Evolutionary conservation across 2,329 filamentous ascomycete species (phyloP).

Genomic region (Pseudocercospora crystallina): DNA sequence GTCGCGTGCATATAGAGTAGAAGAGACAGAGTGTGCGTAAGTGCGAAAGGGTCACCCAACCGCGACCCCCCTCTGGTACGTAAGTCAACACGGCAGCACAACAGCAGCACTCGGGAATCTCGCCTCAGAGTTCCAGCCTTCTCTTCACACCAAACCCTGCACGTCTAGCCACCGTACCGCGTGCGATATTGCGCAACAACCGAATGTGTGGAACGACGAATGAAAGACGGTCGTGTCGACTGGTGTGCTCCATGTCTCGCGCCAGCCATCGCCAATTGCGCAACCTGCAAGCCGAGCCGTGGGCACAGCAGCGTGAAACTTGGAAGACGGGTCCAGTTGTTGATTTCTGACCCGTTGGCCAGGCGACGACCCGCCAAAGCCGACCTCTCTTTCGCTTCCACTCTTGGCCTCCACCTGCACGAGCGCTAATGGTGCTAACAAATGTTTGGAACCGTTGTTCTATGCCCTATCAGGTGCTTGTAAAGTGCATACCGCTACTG

Average conservation of each 20-base stretch:
- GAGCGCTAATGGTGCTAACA: too few species aligned
- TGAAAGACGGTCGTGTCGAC: neutral
- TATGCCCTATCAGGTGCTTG: too few species aligned
- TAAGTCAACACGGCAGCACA: neutral
- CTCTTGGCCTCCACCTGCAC: too few species aligned
- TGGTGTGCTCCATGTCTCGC: neutral
- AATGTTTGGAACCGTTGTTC: too few species aligned
- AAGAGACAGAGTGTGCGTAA: neutral
- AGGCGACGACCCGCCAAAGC: too few species aligned
- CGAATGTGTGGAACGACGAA: conserved; percentile 5
- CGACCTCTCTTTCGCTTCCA: too few species aligned
- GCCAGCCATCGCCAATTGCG: conserved; percentile 2
- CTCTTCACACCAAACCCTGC: conserved; percentile 3
- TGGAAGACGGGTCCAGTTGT: too few species aligned
- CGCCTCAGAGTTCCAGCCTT: conserved; percentile 1
- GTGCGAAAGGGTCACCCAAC: conserved; percentile 1
- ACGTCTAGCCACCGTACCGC: neutral
- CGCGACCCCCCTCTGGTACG: neutral
- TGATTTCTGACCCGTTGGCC: too few species aligned
- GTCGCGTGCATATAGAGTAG: neutral
- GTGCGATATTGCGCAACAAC: conserved; percentile 7
- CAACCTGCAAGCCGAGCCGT: neutral
- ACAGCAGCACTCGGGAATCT: conserved; percentile 4
- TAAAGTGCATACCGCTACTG: too few species aligned
- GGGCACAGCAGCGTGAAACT: too few species aligned